Conservation (phyloP, 164 flowering plant genomes). For the Aristolochia contorta region DNA sequence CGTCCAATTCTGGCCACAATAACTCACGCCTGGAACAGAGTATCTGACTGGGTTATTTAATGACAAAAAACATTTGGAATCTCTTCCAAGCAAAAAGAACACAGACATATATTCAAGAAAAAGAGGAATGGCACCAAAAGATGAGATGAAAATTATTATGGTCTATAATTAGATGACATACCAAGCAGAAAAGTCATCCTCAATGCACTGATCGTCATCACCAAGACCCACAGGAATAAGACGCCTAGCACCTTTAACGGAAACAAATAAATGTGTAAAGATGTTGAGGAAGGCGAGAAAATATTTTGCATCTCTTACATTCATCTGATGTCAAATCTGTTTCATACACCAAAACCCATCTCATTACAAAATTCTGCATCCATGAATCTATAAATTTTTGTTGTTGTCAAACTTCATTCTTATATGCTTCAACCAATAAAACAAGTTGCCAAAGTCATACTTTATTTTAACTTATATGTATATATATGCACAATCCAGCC, state of each 20-base stretch:
- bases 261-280: background rate
- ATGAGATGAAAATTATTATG: background rate
- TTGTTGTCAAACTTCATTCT: too few relatives aligned
- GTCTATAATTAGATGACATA: constrained; percentile 11
- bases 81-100: background rate
- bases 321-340: too few relatives aligned
- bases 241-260: constrained; percentile 17
- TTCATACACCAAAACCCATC: too few relatives aligned
- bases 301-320: too few relatives aligned
- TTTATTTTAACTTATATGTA: too few relatives aligned
- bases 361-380: too few relatives aligned
- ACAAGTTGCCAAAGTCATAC: too few relatives aligned
- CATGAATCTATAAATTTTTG: too few relatives aligned
- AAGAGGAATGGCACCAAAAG: background rate
- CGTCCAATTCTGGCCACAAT: constrained; percentile 80
- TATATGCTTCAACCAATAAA: too few relatives aligned
- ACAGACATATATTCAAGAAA: too few relatives aligned
- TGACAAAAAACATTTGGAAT: background rate
- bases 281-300: background rate
- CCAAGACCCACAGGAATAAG: constrained; percentile 22
- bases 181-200: constrained; percentile 92
- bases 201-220: constrained; percentile 60
- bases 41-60: background rate
- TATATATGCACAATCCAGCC: too few relatives aligned
- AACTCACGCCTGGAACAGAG: constrained; percentile 48